These are phyloP conservation scores for Pythium aquatile DNA, from an alignment of 352 stramenopile species.

Conservation along the genomic window DNA sequence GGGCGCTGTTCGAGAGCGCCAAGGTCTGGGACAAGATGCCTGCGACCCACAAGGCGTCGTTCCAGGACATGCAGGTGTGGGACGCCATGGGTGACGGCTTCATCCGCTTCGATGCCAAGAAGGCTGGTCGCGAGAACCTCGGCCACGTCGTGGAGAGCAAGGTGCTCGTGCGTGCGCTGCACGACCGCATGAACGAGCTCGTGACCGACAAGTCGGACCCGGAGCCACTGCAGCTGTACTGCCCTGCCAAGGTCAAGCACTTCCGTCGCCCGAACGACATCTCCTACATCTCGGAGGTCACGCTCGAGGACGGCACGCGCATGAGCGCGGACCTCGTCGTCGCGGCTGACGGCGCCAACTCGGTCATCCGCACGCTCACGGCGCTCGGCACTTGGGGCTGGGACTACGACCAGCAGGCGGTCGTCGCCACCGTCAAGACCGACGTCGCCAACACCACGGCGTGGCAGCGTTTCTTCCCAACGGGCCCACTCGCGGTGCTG, in stretches of 20 bases:
- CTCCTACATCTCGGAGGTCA: conserved; percentile 54
- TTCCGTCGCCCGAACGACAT: conserved; percentile 57
- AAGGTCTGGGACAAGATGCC: conserved; percentile 80
- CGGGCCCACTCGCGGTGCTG: conserved; percentile 84
- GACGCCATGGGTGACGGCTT: conserved; percentile 87
- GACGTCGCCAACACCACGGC: conserved; percentile 77
- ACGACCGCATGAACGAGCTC: conserved; percentile 84
- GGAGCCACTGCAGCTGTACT: conserved; percentile 71
- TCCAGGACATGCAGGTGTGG: conserved; percentile 91
- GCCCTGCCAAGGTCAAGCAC: conserved; percentile 79
- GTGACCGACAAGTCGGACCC: conserved; percentile 35
- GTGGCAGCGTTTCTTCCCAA: conserved; percentile 91
- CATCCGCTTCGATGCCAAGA: conserved; percentile 84
- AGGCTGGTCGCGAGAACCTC: conserved; percentile 54
- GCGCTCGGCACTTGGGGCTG: conserved; percentile 89
- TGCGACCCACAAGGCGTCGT: conserved; percentile 54
- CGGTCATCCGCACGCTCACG: conserved; percentile 82
- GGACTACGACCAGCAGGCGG: conserved; percentile 91
- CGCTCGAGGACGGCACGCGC: conserved; percentile 67
- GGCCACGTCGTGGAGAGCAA: conserved; percentile 88
- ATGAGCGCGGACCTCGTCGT: conserved; percentile 81
- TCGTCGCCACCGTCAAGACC: conserved; percentile 91
- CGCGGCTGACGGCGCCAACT: conserved; percentile 88
- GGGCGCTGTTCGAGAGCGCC: conserved; percentile 67
- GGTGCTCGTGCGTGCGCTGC: conserved; percentile 81